Base-by-base conservation (phyloP, 2,329 filamentous ascomycete species). In the Curvularia spicifera region DNA sequence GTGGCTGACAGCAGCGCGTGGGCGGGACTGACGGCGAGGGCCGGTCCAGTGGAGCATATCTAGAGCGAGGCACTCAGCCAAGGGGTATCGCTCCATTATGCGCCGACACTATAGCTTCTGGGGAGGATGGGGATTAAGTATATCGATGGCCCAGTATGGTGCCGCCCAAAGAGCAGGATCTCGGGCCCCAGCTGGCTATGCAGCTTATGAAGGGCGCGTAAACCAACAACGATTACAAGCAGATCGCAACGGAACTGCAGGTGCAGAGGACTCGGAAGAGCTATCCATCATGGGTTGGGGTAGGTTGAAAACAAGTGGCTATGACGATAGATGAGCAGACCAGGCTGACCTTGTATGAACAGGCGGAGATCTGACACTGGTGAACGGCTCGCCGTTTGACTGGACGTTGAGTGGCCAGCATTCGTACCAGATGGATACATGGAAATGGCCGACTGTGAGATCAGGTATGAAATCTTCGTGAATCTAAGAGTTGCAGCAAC, bases 381-480 rank as follows among this genome's bases (percentile, higher is more conserved):
- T 79, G 47, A 79, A 80, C 65, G 77, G 76, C 20, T 78, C 75
- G n/a, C 75, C 77, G 2, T 74, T 76, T 40, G 71, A 75, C 48
- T 79, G 74, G 75, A 69, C 58, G 12, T 53, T 75, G 48, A 69
- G 53, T 31, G 57, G 65, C 24, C 67, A 71, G 35, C 65, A 69
- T 33, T 71, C 72, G 2, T 78, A 78, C 58, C 74, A 78, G 52
- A 78, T 79, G 76, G 70, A 72, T 42, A 64, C 67, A 1, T 78
- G 76, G 75, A 70, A 60, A 37, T 78, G 74, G 71, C 72, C 74
- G 2, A 72, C 71, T 1, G 58, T 76, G 18, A 65, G 47, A 26
- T 66, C 74, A 51, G 69, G 70, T 69, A 61, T 8, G 57, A 47
- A 22, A n/a, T 4, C 18, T 24, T 1, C 9, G 18, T 5, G 29